Base-by-base conservation (phyloP, 192 early-diverging fungal genomes). In the Haplosporangium gracile region DNA sequence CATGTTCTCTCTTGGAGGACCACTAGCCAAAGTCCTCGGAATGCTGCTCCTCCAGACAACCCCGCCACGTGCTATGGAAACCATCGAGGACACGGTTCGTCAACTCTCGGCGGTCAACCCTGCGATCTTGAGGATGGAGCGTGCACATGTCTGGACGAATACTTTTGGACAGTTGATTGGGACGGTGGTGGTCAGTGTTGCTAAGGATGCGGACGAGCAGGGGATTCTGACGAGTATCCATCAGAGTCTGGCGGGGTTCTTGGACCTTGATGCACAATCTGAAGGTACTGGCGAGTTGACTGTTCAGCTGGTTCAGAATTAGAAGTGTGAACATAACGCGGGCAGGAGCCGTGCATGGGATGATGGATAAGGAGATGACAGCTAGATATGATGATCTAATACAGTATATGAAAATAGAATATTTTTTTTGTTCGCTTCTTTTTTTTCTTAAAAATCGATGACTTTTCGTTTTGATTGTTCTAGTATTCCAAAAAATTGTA, bases 121-220 rank as follows among this genome's bases (percentile, higher is more conserved):
- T 76, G 74, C 78, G 13, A 89, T 93, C 24, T 7, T 90, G n/a
- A 73, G 82, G 8, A 83, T 93, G 29, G 88, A 88, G 29, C 70
- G 88, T 11, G 83, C 90, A 2, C 92, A 93, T 85, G 88, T 93
- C 49, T 93, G 92, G 92, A 90, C 89, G 45, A 93, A 92, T 68
- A 91, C 91, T 0, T 90, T 89, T 77, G 90, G 89, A 5, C 89
- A 91, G 65, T 69, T 88, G 26, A 84, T 93, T 26, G 92, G 91
- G 4, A 91, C 92, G 0, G 63, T 92, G 49, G 81, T 88, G 45
- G 80, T 93, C 26, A 83, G 82, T 24, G 89, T 92, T 18, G 74
- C 75, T 11, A 83, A 88, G 6, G 90, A 88, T 29, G 81, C 90
- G 11, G 89, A 92, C 68, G 92, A 93, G 77, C 91, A 92, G 39